A percentile compares a stretch with the other conserved stretches of the same genome.
phyloP scores from a whole-genome alignment of 176 grass and related monocot genomes.

The Raddia distichophylla region DNA sequence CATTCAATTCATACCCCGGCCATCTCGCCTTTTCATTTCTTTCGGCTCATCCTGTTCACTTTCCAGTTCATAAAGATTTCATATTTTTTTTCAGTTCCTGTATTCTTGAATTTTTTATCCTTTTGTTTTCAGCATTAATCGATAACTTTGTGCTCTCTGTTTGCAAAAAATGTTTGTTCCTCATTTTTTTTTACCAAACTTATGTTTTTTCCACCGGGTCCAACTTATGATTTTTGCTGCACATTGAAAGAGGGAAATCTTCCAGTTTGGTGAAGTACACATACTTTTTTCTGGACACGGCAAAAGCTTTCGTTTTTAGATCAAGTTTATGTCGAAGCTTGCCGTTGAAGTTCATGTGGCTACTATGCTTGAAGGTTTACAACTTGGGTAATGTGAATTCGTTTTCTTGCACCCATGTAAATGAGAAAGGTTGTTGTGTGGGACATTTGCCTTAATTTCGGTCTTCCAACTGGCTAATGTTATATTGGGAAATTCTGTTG shows the following conservation, averaged over 20 bases:
- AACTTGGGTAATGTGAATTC: not conserved
- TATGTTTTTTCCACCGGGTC: too few relatives aligned
- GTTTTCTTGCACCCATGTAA: not conserved
- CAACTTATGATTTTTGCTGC: constrained; percentile 18
- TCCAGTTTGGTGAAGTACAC: not conserved
- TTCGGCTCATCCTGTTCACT: constrained; percentile 6
- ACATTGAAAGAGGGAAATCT: not conserved
- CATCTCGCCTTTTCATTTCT: not conserved
- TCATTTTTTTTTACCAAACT: not conserved
- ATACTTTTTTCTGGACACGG: not conserved
- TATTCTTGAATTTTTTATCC: not conserved
- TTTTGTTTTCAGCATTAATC: not conserved
- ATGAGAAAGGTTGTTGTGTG: not conserved
- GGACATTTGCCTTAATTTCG: not conserved
- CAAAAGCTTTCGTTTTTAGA: not conserved
- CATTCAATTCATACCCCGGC: not conserved
- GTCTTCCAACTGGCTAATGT: not conserved
- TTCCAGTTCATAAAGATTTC: constrained; percentile 2
- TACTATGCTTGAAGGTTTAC: not conserved
- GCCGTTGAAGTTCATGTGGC: not conserved
- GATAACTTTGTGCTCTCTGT: not conserved
- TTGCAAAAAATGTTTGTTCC: not conserved
- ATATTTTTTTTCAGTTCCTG: too few relatives aligned
- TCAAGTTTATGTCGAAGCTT: not conserved
- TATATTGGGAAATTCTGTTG: not conserved